Percentiles rank a stretch among this genome's conserved stretches.
phyloP scores from a whole-genome alignment of 768 basidiomycete genomes.

The Lyophyllum shimeji region DNA sequence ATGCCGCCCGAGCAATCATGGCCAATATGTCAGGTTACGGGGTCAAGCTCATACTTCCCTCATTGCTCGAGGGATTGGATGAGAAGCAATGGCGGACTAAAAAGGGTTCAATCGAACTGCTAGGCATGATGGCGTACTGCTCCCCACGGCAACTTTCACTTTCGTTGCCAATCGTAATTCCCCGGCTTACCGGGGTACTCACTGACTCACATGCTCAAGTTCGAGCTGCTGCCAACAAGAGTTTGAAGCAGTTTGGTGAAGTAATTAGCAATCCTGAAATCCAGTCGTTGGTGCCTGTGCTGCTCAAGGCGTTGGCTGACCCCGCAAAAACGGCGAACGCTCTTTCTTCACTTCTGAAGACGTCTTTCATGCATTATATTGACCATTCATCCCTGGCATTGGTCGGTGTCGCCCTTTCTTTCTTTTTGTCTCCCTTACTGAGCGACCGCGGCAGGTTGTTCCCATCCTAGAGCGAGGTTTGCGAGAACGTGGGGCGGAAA shows the following conservation, averaged over 20 bases:
- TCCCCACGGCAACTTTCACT: conserved; percentile 93
- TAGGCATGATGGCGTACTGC: conserved; percentile 99
- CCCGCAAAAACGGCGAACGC: conserved; percentile 89
- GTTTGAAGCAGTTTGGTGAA: conserved; percentile 96
- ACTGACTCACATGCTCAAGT: conserved; percentile 99
- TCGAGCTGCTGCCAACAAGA: conserved; percentile 87
- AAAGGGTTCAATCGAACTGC: conserved; percentile 92
- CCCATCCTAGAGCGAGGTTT: conserved; percentile 94
- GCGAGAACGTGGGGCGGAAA: conserved; percentile 88
- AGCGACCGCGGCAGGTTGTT: conserved; percentile 61
- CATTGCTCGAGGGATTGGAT: conserved; percentile 85
- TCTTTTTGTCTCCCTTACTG: background rate
- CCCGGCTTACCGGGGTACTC: conserved; percentile 89
- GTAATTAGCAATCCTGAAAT: conserved; percentile 98
- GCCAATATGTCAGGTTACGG: conserved; percentile 92
- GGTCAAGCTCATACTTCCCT: conserved; percentile 92
- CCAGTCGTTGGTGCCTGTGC: conserved; percentile 81
- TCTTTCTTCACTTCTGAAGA: conserved; percentile 83
- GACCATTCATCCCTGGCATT: conserved; percentile 95
- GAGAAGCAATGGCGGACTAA: conserved; percentile 99
- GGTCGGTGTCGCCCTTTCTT: conserved; percentile 40
- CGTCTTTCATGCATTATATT: conserved; percentile 97
- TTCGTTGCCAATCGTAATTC: conserved; percentile 95
- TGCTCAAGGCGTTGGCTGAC: conserved; percentile 95
- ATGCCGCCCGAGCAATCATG: conserved; percentile 94